Conservation (phyloP, 306 rosid species). For the Bauhinia variegata region DNA sequence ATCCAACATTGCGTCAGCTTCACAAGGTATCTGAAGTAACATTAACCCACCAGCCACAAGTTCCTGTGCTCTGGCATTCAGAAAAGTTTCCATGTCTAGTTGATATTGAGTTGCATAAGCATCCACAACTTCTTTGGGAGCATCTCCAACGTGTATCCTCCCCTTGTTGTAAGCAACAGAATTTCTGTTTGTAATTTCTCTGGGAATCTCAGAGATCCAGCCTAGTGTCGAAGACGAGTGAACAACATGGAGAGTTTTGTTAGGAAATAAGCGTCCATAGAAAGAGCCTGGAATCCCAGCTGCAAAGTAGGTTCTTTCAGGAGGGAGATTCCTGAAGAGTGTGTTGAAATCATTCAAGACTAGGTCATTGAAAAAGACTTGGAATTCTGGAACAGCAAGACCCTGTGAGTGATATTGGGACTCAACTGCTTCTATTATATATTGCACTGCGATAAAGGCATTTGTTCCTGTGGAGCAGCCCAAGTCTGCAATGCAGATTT, state of each 20-base stretch:
- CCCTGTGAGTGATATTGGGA: slow-evolving; percentile 23
- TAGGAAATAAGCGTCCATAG: slow-evolving; percentile 41
- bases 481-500: slow-evolving; percentile 39
- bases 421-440: slow-evolving; percentile 34
- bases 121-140: too few species aligned
- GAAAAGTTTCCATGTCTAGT: too few species aligned
- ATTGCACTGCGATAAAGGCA: slow-evolving; percentile 27
- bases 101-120: too few species aligned
- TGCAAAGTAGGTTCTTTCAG: slow-evolving; percentile 23
- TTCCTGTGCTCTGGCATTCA: too few species aligned
- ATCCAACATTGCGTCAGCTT: too few species aligned
- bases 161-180: too few species aligned
- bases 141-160: too few species aligned
- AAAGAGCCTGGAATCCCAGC: slow-evolving; percentile 46
- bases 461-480: slow-evolving; percentile 45
- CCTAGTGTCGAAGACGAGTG: slow-evolving; percentile 16
- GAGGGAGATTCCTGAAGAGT: slow-evolving; percentile 40
- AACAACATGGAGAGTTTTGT: slow-evolving; percentile 18
- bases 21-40: too few species aligned
- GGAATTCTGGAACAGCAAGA: slow-evolving; percentile 9
- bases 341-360: slow-evolving; percentile 45
- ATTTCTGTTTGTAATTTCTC: too few species aligned
- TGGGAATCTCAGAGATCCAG: too few species aligned
- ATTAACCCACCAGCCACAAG: too few species aligned
- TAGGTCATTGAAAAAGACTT: slow-evolving; percentile 38